Percentiles rank a stretch among this genome's conserved stretches.
These are phyloP conservation scores for Przewalskia tangutica DNA, from an alignment of 257 asterid genomes.

Conservation along the genomic window DNA sequence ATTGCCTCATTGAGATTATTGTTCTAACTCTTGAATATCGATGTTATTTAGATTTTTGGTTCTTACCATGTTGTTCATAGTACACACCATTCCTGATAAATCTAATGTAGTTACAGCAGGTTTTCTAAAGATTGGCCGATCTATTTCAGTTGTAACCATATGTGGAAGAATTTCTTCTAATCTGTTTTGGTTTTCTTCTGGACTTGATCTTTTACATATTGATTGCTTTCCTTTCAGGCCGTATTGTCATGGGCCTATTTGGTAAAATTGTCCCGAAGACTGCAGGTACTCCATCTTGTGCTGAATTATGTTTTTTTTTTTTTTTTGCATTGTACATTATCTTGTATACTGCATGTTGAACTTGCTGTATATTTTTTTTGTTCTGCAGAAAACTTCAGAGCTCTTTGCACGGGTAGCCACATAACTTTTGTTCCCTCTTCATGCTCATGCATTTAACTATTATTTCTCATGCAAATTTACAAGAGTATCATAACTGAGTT, in stretches of 20 bases:
- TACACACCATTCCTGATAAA: background rate
- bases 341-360: background rate
- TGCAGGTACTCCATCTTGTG: slow-evolving; percentile 40
- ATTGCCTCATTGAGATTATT: background rate
- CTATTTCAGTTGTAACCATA: background rate
- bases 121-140: background rate
- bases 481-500: background rate
- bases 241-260: slow-evolving; percentile 70
- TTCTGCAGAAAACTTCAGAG: slow-evolving; percentile 87
- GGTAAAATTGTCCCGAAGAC: slow-evolving; percentile 79
- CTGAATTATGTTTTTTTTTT: background rate
- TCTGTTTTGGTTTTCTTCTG: background rate
- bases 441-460: slow-evolving; percentile 1
- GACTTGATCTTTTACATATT: background rate
- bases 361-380: background rate
- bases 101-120: background rate
- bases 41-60: background rate
- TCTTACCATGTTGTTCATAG: background rate
- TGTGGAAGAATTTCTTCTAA: background rate
- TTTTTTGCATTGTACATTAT: background rate
- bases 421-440: slow-evolving; percentile 38
- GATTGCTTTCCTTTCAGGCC: slow-evolving; percentile 39
- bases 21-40: background rate
- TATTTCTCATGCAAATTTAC: slow-evolving; percentile 1
- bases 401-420: slow-evolving; percentile 95